Percentiles rank a stretch among this genome's conserved stretches.
phyloP scores from a whole-genome alignment of 1,139 yeast genomes.

The Diutina sp. region DNA sequence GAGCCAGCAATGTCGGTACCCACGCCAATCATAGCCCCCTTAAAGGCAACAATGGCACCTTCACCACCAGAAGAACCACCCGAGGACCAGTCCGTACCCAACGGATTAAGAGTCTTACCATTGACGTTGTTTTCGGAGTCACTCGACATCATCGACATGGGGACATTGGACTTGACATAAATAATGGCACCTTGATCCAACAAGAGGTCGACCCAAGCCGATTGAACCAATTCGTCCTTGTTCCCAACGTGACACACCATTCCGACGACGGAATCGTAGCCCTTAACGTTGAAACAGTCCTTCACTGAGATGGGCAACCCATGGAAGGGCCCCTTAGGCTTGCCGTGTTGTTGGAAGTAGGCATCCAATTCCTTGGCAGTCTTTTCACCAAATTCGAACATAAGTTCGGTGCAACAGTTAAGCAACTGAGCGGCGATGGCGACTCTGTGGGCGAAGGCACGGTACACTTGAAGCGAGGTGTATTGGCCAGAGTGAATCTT shows the following conservation, averaged over 20 bases:
- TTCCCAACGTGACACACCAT: conserved; percentile 8
- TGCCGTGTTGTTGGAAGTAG: conserved; percentile 37
- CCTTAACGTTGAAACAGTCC: conserved; percentile 33
- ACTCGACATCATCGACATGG: conserved; percentile 43
- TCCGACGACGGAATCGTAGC: conserved; percentile 23
- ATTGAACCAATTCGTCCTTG: conserved; percentile 28
- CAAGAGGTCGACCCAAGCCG: conserved; percentile 21
- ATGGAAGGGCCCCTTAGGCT: conserved; percentile 60
- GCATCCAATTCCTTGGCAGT: conserved; percentile 45
- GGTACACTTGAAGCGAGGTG: conserved; percentile 32
- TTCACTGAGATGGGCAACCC: conserved; percentile 65
- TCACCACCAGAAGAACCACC: conserved; percentile 61
- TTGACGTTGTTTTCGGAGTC: conserved; percentile 27
- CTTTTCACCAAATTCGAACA: conserved; percentile 41
- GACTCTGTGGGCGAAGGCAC: conserved; percentile 46
- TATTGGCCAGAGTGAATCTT: conserved; percentile 25
- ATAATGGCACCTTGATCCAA: conserved; percentile 23
- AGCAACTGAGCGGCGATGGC: conserved; percentile 50
- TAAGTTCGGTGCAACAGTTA: conserved; percentile 45
- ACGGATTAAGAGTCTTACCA: conserved; percentile 37
- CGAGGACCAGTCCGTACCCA: conserved; percentile 27
- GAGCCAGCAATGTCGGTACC: conserved; percentile 44
- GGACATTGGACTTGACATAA: conserved; percentile 45
- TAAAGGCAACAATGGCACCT: conserved; percentile 39
- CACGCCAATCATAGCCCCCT: conserved; percentile 34